Percentiles rank a stretch among this genome's conserved stretches.
These are phyloP conservation scores for Ceratocystis cubensis DNA, from an alignment of 2,329 filamentous ascomycete genomes.

Conservation along the genomic window DNA sequence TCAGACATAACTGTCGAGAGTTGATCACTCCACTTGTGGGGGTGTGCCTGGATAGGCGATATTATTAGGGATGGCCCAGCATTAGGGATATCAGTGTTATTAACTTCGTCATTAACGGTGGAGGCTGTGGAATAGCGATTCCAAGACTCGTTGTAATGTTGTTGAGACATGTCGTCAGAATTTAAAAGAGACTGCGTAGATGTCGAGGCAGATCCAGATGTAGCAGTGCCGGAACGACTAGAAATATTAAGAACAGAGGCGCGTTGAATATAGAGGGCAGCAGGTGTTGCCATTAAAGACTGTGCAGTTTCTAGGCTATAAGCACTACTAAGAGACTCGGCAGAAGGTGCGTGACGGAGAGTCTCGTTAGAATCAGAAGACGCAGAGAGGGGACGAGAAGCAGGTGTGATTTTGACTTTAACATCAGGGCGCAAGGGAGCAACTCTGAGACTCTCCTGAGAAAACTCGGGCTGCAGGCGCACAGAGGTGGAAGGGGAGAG, in stretches of 20 bases:
- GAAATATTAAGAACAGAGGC: slow-evolving; percentile 25
- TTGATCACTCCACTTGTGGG: slow-evolving; percentile 52
- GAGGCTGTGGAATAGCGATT: slow-evolving; percentile 10
- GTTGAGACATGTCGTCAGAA: slow-evolving; percentile 24
- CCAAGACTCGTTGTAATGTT: slow-evolving; percentile 10
- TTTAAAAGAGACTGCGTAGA: slow-evolving; percentile 27
- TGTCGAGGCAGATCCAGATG: slow-evolving; percentile 5
- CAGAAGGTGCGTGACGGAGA: slow-evolving; percentile 37
- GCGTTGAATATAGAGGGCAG: slow-evolving; percentile 31
- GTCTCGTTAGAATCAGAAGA: slow-evolving; percentile 37
- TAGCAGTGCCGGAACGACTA: not conserved
- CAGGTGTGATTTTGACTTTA: slow-evolving; percentile 26
- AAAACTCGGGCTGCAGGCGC: slow-evolving; percentile 35
- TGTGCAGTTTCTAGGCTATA: slow-evolving; percentile 38
- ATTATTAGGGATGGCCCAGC: slow-evolving; percentile 8
- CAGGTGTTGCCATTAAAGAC: slow-evolving; percentile 31
- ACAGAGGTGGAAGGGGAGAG: slow-evolving; percentile 10
- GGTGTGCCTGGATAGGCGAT: slow-evolving; percentile 34
- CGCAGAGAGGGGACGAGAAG: slow-evolving; percentile 17
- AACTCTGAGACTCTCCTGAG: slow-evolving; percentile 48
- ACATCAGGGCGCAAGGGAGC: slow-evolving; percentile 40
- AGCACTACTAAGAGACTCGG: slow-evolving; percentile 44
- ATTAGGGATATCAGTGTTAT: not conserved
- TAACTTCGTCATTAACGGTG: not conserved
- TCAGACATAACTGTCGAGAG: slow-evolving; percentile 53